Evolutionary conservation across 805 yeast genomes (phyloP).

Genomic region (Yamadazyma insecticola): DNA sequence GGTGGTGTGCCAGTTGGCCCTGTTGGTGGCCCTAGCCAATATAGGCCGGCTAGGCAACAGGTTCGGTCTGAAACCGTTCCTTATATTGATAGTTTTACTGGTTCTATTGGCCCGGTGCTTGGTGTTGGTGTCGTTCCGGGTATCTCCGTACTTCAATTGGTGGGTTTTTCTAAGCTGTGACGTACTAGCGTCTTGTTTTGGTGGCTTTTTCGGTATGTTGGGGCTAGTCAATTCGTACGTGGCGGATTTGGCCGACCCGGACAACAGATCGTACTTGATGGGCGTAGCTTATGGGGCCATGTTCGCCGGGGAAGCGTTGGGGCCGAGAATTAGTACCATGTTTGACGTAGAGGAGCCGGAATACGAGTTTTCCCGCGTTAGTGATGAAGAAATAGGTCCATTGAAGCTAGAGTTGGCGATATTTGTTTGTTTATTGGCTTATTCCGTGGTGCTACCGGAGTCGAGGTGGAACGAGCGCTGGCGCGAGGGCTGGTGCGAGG

Average conservation of each 20-base stretch:
- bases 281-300: conserved; percentile 58
- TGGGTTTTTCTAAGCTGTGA: conserved; percentile 38
- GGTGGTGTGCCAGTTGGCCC: conserved; percentile 39
- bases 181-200: conserved; percentile 48
- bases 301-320: conserved; percentile 56
- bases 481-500: no score
- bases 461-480: no score
- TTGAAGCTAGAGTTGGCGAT: no score
- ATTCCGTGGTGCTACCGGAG: no score
- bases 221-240: conserved; percentile 64
- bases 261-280: conserved; percentile 49
- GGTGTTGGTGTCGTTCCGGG: conserved; percentile 20
- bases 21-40: conserved; percentile 54
- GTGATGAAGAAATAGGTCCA: no score
- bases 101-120: conserved; percentile 19
- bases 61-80: conserved; percentile 29
- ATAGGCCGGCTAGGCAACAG: conserved; percentile 33
- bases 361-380: conserved; percentile 4
- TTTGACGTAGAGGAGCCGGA: conserved; percentile 14
- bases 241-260: conserved; percentile 67
- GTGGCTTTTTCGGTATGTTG: conserved; percentile 53
- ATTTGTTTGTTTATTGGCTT: no score
- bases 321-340: conserved; percentile 38
- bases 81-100: conserved; percentile 15
- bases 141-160: conserved; percentile 26